Percentiles rank a stretch among this genome's conserved stretches.
Evolutionary conservation across 441 rosid genomes (phyloP).

Genomic region (Brassica balearica): DNA sequence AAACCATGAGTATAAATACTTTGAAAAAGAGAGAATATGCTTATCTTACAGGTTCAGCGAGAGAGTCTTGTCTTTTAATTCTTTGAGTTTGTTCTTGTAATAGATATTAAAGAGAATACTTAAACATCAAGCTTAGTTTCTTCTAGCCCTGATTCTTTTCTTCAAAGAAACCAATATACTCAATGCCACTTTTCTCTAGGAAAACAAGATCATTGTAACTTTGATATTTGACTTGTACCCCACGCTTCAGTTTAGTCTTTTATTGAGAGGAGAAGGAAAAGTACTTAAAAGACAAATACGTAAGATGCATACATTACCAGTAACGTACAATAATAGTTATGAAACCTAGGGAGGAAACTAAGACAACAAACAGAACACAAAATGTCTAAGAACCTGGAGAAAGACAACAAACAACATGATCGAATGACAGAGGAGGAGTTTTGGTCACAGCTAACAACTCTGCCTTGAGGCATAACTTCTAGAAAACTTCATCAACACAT

Average conservation of each 20-base stretch:
- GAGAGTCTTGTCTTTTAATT: not conserved
- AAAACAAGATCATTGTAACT: not conserved
- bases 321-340: not conserved
- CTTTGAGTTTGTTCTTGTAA: not conserved
- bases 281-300: not conserved
- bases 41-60: not conserved
- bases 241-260: not conserved
- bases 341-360: not conserved
- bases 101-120: not conserved
- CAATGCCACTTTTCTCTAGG: too few species aligned
- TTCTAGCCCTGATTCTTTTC: not conserved
- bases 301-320: not conserved
- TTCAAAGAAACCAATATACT: not conserved
- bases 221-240: not conserved
- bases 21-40: not conserved
- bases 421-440: conserved; percentile 2
- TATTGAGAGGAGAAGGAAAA: not conserved
- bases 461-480: not conserved
- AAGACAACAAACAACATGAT: not conserved
- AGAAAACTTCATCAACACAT: too few species aligned
- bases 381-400: too few species aligned
- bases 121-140: not conserved
- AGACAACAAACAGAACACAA: not conserved
- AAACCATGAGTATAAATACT: not conserved
- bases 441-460: not conserved